Percentiles rank a stretch among this genome's conserved stretches.
These are phyloP conservation scores for Aciculosporium take DNA, from an alignment of 2,329 filamentous ascomycete species.

Conservation along the genomic window DNA sequence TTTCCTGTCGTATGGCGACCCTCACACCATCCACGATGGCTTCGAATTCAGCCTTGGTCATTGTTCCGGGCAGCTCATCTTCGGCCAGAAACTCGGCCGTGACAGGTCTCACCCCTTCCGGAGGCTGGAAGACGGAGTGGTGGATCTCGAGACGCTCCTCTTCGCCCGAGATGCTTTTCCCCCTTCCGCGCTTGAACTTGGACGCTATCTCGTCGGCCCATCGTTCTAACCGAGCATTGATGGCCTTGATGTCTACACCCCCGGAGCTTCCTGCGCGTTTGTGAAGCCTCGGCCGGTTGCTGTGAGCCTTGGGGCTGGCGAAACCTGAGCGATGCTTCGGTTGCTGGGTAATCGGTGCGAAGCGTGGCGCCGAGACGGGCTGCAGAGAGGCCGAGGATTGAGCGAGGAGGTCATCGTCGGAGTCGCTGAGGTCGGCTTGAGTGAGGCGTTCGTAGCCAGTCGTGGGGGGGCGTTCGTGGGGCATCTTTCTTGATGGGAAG, in stretches of 20 bases:
- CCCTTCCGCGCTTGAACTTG: slow-evolving; percentile 79
- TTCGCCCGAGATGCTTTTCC: slow-evolving; percentile 56
- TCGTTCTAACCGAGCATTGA: slow-evolving; percentile 85
- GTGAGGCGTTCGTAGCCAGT: slow-evolving; percentile 77
- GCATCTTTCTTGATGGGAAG: slow-evolving; percentile 31
- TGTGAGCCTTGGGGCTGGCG: slow-evolving; percentile 34
- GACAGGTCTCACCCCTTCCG: slow-evolving; percentile 70
- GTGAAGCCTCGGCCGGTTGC: slow-evolving; percentile 27
- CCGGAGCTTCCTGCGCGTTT: slow-evolving; percentile 53
- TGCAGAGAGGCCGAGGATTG: slow-evolving; percentile 43
- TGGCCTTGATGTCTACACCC: slow-evolving; percentile 93
- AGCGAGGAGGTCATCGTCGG: slow-evolving; percentile 48
- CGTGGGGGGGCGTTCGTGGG: slow-evolving; percentile 53
- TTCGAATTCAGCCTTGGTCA: slow-evolving; percentile 74
- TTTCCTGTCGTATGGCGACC: slow-evolving; percentile 73
- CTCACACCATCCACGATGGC: slow-evolving; percentile 81
- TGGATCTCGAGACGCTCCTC: slow-evolving; percentile 90
- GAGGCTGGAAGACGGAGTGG: slow-evolving; percentile 89
- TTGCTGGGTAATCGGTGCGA: slow-evolving; percentile 48
- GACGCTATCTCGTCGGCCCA: slow-evolving; percentile 98
- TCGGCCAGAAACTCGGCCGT: slow-evolving; percentile 60
- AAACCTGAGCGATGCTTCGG: slow-evolving; percentile 47
- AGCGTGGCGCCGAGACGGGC: slow-evolving; percentile 44
- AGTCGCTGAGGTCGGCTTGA: slow-evolving; percentile 65
- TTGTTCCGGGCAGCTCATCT: slow-evolving; percentile 47